Evolutionary conservation across 805 yeast genomes (phyloP), one percentile per base, ranked within the genome.

Genomic region (Starmerella bombi): DNA sequence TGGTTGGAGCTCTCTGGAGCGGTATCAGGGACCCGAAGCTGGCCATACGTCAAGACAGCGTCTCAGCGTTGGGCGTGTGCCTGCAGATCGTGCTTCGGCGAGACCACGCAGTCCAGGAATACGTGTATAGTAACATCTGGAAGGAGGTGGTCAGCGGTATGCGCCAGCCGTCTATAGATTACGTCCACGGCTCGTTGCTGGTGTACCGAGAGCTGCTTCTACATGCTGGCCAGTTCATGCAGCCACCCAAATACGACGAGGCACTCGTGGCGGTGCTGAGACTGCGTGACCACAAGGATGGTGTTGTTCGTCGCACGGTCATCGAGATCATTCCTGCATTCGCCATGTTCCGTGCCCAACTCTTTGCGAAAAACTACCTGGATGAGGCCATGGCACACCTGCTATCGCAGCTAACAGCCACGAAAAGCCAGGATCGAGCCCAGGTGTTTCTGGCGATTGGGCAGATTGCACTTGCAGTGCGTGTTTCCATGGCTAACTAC

Each of bases 121-220:
- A 72, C 48, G 84, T 95, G 91, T 78, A 82, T 53, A 70, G 70
- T 43, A 70, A 72, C 40, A 64, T 88, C 25, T 70, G 77, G 48
- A 77, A 73, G 32, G 80, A 77, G 53, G 80, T 88, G 5, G 71
- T 75, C 2, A 63, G 62, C 34, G 78, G 81, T 0, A 64, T 80
- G 50, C 71, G 66, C 34, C 44, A 65, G 34, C 37, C 37, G 1
- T 59, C 74, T 0, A 63, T 72, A 16, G 96, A 85, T 46, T 66
- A 78, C 2, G 71, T 83, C n/a, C 97, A 88, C 58, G 96, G 94
- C 0, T 74, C 93, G 0, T 62, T 88, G 18, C 63, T 88, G 30
- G 91, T 82, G 1, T 85, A 76, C 56, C 68, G 91, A 25, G 95
- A 84, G 57, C 64, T 88, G 15, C 69, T 86, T 12, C 63, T 70